Conservation (phyloP, 108 stramenopile genomes). For the Discostella pseudostelligera region DNA sequence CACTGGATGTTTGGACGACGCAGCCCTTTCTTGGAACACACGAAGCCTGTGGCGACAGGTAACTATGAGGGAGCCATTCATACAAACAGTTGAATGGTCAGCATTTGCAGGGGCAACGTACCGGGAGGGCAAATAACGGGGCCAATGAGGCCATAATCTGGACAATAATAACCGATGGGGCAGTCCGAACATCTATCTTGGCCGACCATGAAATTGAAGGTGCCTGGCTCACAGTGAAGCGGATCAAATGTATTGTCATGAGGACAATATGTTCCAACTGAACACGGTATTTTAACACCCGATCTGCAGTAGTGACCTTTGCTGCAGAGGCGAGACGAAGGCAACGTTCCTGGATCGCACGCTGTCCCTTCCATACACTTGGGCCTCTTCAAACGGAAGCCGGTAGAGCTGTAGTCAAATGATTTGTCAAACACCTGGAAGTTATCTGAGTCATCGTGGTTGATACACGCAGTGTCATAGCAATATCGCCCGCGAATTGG, state of each 20-base stretch:
- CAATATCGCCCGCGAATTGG: slow-evolving; percentile 51
- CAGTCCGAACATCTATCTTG: slow-evolving; percentile 79
- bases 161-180: slow-evolving; percentile 76
- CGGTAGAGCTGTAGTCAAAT: slow-evolving; percentile 66
- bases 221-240: slow-evolving; percentile 76
- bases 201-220: slow-evolving; percentile 66
- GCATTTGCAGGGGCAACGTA: too few relatives aligned
- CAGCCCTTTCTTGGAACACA: slow-evolving; percentile 65
- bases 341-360: not conserved
- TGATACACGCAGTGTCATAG: slow-evolving; percentile 49
- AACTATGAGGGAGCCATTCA: too few relatives aligned
- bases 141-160: slow-evolving; percentile 55
- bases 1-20: slow-evolving; percentile 61
- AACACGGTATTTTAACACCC: slow-evolving; percentile 69
- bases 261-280: slow-evolving; percentile 75
- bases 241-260: slow-evolving; percentile 68
- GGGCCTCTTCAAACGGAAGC: slow-evolving; percentile 55
- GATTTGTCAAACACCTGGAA: slow-evolving; percentile 53
- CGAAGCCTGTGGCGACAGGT: slow-evolving; percentile 44
- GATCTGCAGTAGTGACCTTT: slow-evolving; percentile 67
- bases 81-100: too few relatives aligned
- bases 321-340: slow-evolving; percentile 47
- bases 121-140: slow-evolving; percentile 79
- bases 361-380: slow-evolving; percentile 9
- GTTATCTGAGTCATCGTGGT: slow-evolving; percentile 57